phyloP scores from a whole-genome alignment of 805 yeast genomes.

The Kregervanrija fluxuum region DNA sequence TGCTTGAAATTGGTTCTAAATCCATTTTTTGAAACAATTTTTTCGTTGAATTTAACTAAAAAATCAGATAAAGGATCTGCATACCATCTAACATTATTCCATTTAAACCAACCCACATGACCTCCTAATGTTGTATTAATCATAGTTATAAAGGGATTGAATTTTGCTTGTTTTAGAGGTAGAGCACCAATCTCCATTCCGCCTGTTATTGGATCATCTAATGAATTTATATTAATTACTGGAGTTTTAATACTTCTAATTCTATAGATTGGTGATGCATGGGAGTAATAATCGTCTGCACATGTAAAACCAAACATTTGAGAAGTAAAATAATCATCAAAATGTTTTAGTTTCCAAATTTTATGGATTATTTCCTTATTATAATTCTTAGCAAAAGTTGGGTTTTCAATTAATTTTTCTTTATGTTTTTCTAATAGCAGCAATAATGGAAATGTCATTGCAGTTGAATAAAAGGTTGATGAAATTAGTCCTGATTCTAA shows the following conservation, averaged over 20 bases:
- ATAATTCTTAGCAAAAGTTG: conserved; percentile 16
- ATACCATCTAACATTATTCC: conserved; percentile 61
- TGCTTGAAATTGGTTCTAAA: conserved; percentile 8
- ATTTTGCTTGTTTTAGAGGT: conserved; percentile 43
- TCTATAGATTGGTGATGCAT: conserved; percentile 50
- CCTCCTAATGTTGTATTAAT: conserved; percentile 68
- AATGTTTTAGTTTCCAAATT: conserved; percentile 37
- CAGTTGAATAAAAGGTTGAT: conserved; percentile 38
- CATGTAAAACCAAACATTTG: conserved; percentile 58
- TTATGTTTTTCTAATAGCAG: conserved; percentile 37
- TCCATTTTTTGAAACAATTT: conserved; percentile 6
- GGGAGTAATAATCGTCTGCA: conserved; percentile 58
- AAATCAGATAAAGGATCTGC: conserved; percentile 42
- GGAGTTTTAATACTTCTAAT: conserved; percentile 54
- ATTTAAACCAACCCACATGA: conserved; percentile 72
- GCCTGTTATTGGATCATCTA: conserved; percentile 73
- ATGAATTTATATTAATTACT: conserved; percentile 50
- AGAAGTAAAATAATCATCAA: conserved; percentile 62
- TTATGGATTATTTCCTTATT: conserved; percentile 13
- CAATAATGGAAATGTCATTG: conserved; percentile 41
- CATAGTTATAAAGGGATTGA: conserved; percentile 54
- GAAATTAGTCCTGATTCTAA: conserved; percentile 39
- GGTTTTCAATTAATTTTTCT: conserved; percentile 29
- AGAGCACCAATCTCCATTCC: conserved; percentile 29
- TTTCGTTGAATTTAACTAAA: conserved; percentile 15